Base-by-base conservation (phyloP, 805 yeast species). In the Ogataea zsoltii region DNA sequence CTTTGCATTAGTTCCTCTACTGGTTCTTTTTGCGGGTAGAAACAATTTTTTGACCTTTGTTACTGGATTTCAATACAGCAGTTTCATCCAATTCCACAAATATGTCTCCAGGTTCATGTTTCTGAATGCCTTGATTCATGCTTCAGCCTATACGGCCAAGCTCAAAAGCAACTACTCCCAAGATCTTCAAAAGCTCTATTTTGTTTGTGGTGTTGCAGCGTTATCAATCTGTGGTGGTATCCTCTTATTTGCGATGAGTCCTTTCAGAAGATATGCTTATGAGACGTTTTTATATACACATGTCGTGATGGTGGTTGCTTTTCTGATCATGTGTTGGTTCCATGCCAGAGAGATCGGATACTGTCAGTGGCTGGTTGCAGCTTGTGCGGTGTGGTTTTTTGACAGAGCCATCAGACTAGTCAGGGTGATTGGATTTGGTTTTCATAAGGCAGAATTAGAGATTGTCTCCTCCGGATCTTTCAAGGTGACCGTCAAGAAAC, bases 281-380 rank as follows among this genome's bases (percentile, higher is more conserved):
- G 95, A 88, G 57, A 45, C 71, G 7, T 83, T 87, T 64, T 60
- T 83, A 29, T 55, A 73, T n/a, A 40, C 72, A 12, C 95, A 87
- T 57, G 76, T 84, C 40, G 45, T 74, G 1, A 57, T 84, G 36
- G 89, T 81, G 3, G 63, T 72, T 4, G 47, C 72, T 5, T 81
- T 82, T 60, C 67, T 82, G 39, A 70, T 70, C 12, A 76, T 78
- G 41, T 72, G 77, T 42, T 85, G 80, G 77, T 67, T 69, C 32
- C 96, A 88, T 62, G 71, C 82, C 58, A 62, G 46, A 38, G 40
- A 25, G 56, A 61, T 54, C n/a, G 56, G 74, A 54, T 55, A 67
- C 57, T 63, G 60, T 46, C 67, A 55, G 53, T 70, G 56, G 63
- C 54, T 49, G 33, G 70, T 67, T 45, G 69, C 66, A 32, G 52